A percentile compares a stretch with the other conserved stretches of the same genome.
phyloP scores from a whole-genome alignment of 73 alveolate genomes.

The Tetrahymena malaccensis region DNA sequence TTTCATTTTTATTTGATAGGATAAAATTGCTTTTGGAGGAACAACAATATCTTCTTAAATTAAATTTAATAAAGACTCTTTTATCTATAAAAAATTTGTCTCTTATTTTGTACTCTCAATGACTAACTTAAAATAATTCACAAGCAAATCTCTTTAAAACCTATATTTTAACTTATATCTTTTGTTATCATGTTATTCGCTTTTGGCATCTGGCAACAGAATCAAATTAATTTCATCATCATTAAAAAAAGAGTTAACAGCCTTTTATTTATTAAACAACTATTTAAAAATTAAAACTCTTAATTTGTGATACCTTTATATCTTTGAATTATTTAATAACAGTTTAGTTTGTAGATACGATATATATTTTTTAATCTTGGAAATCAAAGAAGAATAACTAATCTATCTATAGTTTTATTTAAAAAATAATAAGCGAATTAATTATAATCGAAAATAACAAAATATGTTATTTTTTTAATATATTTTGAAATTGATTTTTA shows the following conservation, averaged over 20 bases:
- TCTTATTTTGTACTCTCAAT: not conserved
- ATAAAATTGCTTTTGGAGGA: not conserved
- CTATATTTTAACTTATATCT: not conserved
- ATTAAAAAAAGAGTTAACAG: not conserved
- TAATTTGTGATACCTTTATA: not conserved
- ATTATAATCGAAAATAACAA: no score
- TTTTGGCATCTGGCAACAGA: not conserved
- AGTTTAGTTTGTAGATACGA: not conserved
- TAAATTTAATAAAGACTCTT: not conserved
- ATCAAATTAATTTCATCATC: not conserved
- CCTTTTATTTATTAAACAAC: not conserved
- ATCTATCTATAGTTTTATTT: not conserved
- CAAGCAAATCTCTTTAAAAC: not conserved
- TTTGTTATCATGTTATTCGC: not conserved
- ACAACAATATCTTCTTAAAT: not conserved
- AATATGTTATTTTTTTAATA: no score
- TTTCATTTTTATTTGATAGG: not conserved
- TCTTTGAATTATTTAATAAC: not conserved
- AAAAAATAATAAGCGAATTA: not conserved
- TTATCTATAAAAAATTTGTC: not conserved
- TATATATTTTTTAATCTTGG: not conserved
- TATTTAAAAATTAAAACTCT: not conserved
- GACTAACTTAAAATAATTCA: not conserved
- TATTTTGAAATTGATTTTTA: no score
- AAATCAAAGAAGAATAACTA: not conserved